Evolutionary conservation across 306 rosid species (phyloP).

Genomic region (Rosa persica): DNA sequence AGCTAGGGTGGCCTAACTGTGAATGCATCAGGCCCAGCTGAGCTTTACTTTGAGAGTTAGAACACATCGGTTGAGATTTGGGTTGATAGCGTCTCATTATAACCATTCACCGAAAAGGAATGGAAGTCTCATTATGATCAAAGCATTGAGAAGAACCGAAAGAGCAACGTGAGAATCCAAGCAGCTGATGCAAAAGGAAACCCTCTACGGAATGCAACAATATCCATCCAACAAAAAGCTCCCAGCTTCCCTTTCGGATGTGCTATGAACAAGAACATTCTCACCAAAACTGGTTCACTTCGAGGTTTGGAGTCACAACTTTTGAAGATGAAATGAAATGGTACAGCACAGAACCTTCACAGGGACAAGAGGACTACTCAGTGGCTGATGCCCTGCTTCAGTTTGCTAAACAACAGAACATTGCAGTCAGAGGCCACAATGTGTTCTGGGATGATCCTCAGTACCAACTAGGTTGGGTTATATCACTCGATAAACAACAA

Average conservation of each 20-base stretch:
- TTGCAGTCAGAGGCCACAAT: slow-evolving; percentile 71
- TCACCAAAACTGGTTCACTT: slow-evolving; percentile 61
- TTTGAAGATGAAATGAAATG: slow-evolving; percentile 84
- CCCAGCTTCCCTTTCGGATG: slow-evolving; percentile 55
- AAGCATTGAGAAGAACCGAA: slow-evolving; percentile 55
- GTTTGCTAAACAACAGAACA: slow-evolving; percentile 39
- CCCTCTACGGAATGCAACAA: slow-evolving; percentile 46
- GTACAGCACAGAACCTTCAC: slow-evolving; percentile 50
- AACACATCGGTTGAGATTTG: slow-evolving; percentile 48
- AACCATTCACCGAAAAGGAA: slow-evolving; percentile 58
- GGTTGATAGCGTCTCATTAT: slow-evolving; percentile 66
- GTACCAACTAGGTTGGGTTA: slow-evolving; percentile 51
- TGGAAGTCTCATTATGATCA: slow-evolving; percentile 60
- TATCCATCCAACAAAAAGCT: slow-evolving; percentile 29
- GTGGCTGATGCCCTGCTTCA: slow-evolving; percentile 54
- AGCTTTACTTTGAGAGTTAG: slow-evolving; percentile 69
- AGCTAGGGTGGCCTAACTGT: slow-evolving; percentile 72
- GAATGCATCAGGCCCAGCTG: slow-evolving; percentile 43
- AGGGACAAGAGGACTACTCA: slow-evolving; percentile 45
- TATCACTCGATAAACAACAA: slow-evolving; percentile 32
- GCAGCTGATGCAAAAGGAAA: slow-evolving; percentile 52
- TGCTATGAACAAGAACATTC: slow-evolving; percentile 52
- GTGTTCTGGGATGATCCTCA: slow-evolving; percentile 64
- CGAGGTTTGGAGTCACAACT: slow-evolving; percentile 59
- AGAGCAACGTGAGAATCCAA: slow-evolving; percentile 44